Evolutionary conservation across 1,284 basidiomycete species (phyloP).

Genomic region (Cryptococcus sp.): DNA sequence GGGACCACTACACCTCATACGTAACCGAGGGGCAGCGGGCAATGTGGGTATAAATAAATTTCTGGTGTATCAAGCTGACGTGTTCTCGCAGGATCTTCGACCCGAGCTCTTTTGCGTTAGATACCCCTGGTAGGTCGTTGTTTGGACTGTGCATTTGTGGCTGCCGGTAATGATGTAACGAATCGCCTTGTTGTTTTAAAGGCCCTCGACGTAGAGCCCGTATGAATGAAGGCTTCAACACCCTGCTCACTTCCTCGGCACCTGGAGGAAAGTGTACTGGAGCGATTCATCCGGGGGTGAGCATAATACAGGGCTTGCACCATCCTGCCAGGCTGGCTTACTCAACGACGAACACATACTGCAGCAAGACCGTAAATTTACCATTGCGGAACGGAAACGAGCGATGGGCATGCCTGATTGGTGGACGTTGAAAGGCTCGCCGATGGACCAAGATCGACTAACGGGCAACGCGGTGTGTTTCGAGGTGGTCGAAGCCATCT

Average conservation of each 20-base stretch:
- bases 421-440: slow-evolving; percentile 20
- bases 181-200: neutral
- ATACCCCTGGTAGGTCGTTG: slow-evolving; percentile 2
- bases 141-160: too few relatives aligned
- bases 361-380: slow-evolving; percentile 26
- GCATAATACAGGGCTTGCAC: neutral
- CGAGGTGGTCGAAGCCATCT: slow-evolving; percentile 22
- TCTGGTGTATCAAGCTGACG: too few relatives aligned
- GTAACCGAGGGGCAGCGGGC: slow-evolving; percentile 7
- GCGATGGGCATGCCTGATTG: slow-evolving; percentile 32
- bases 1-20: slow-evolving; percentile 25
- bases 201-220: slow-evolving; percentile 4
- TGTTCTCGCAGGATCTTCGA: slow-evolving; percentile 10
- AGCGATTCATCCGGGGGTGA: slow-evolving; percentile 19
- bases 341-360: neutral
- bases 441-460: slow-evolving; percentile 12
- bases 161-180: too few relatives aligned
- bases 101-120: neutral
- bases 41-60: slow-evolving; percentile 10
- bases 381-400: slow-evolving; percentile 30
- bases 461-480: slow-evolving; percentile 15
- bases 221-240: slow-evolving; percentile 14
- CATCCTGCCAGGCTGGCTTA: neutral
- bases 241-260: slow-evolving; percentile 20
- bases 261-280: slow-evolving; percentile 16